A percentile compares a stretch with the other conserved stretches of the same genome.
Evolutionary conservation across 768 basidiomycete species (phyloP).

Genomic region (Rhizopogon vinicolor): DNA sequence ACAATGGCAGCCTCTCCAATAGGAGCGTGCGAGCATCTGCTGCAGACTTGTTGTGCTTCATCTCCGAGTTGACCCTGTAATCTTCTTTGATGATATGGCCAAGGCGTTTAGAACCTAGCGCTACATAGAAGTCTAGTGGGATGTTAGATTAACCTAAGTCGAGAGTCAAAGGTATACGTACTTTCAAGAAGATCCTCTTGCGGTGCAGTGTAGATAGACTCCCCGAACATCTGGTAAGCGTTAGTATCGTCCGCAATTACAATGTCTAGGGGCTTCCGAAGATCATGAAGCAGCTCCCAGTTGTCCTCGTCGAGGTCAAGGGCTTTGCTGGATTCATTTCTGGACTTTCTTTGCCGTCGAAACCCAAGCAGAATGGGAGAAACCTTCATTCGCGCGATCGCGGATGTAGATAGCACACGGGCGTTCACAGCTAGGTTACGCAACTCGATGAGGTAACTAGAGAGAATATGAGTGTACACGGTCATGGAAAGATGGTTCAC

Average conservation of each 20-base stretch:
- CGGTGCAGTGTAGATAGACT: constrained; percentile 70
- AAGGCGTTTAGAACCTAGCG: constrained; percentile 72
- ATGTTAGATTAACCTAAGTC: background rate
- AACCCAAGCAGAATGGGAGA: constrained; percentile 72
- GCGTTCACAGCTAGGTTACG: constrained; percentile 82
- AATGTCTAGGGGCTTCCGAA: constrained; percentile 65
- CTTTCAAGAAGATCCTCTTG: constrained; percentile 92
- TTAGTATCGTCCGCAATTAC: constrained; percentile 87
- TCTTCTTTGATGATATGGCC: constrained; percentile 75
- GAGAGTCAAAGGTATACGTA: constrained; percentile 35
- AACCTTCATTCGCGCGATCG: constrained; percentile 58
- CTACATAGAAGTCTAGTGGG: constrained; percentile 61
- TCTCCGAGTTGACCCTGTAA: constrained; percentile 55
- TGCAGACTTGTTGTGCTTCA: constrained; percentile 42
- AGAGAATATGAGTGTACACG: background rate
- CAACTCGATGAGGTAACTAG: constrained; percentile 79
- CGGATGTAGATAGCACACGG: constrained; percentile 42
- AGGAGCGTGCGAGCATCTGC: constrained; percentile 56
- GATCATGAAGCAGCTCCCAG: constrained; percentile 68
- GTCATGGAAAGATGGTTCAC: constrained; percentile 14
- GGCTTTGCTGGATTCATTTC: constrained; percentile 16
- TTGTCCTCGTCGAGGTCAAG: constrained; percentile 58
- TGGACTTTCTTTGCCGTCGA: constrained; percentile 45
- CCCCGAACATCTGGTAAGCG: constrained; percentile 73
- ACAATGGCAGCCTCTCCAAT: constrained; percentile 82